These are phyloP conservation scores for Annulohypoxylon bovei DNA, from an alignment of 495 filamentous ascomycete species.

Conservation along the genomic window DNA sequence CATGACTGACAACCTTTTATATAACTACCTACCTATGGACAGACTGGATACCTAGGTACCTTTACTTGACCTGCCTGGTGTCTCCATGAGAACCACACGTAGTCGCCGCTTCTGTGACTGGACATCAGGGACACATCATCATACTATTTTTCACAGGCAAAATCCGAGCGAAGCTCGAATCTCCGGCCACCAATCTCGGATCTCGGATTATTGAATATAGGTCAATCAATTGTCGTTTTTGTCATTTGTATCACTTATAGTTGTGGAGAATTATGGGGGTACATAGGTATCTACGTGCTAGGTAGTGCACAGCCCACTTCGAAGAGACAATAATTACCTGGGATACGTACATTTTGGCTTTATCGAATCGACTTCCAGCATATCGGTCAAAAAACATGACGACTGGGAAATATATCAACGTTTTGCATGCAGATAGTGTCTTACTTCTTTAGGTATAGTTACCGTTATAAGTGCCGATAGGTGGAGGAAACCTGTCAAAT, in stretches of 20 bases:
- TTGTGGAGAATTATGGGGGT: not conserved
- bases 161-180: constrained; percentile 31
- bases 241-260: not conserved
- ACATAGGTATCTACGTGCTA: not conserved
- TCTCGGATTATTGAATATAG: constrained; percentile 10
- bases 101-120: constrained; percentile 14
- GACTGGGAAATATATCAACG: not conserved
- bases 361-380: too few species aligned
- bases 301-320: too few species aligned
- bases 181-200: constrained; percentile 27
- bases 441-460: not conserved
- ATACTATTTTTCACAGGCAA: not conserved
- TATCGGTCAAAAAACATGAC: too few species aligned
- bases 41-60: too few species aligned
- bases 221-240: constrained; percentile 4
- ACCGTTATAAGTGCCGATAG: not conserved
- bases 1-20: constrained; percentile 10
- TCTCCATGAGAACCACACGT: not conserved
- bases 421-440: not conserved
- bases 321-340: not conserved
- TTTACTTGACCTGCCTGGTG: not conserved
- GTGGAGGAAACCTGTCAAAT: not conserved
- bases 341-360: too few species aligned
- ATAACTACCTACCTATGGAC: too few species aligned
- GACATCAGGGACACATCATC: constrained; percentile 17